Evolutionary conservation across 2,329 filamentous ascomycete species (phyloP), one percentile per base, ranked within the genome.

Genomic region (Fusarium pseudoanthophilum): DNA sequence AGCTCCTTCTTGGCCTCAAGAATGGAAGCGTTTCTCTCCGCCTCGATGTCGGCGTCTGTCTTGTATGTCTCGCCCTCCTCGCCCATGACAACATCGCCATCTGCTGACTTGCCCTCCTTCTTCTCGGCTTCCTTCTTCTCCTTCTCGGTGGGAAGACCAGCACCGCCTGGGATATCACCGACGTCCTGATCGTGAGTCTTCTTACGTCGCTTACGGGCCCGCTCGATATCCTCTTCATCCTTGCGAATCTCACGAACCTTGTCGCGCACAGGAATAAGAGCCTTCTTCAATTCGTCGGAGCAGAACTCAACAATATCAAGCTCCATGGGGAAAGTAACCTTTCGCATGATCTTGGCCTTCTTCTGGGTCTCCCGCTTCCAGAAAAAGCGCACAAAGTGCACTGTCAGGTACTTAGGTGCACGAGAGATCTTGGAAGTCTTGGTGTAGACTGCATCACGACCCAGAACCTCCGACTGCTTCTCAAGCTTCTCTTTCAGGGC

Each of bases 331-430:
- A 99, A 99, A 0, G 94, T 95, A 64, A 99, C 96, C 84, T 98
- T 99, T 81, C 95, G 93, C 93, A 99, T 95, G 78, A 99, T 99
- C 88, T 99, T 99, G 75, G 95, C 95, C 87, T 99, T 99, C 87
- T 98, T 98, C 83, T 97, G 92, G 7, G 94, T 95, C 76, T 97
- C 94, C 52, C 92, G 91, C 80, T 97, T 95, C 96, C 96, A 99
- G 86, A 95, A 98, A 85, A 99, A 99, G 73, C 96, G 94, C 64
- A 99, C 93, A 81, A 99, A 97, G 83, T 99, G 96, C 8, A 99
- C 94, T 0, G 96, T 96, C 49, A 99, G 88, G 81, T 99, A 98
- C 82, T 97, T 97, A 24, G 96, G 96, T 55, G 98, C 86, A 26
- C 95, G 92, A 16, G 95, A 90, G 77, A 99, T 97, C 79, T 92